These are phyloP conservation scores for Rhizopogon vinicolor DNA, from an alignment of 768 basidiomycete genomes.

Conservation along the genomic window DNA sequence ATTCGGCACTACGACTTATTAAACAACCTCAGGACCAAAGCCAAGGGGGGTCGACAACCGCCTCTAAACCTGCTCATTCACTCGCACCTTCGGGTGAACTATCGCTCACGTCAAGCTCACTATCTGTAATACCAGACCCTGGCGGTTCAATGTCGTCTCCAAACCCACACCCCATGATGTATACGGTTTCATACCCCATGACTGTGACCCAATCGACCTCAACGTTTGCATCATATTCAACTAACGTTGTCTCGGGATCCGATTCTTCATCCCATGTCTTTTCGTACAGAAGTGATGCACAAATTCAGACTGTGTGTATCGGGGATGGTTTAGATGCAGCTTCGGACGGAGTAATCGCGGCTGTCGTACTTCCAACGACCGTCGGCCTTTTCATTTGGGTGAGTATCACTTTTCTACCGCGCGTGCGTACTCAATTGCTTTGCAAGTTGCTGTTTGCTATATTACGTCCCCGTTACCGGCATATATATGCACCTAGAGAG, in stretches of 20 bases:
- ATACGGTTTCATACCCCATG: slow-evolving; percentile 25
- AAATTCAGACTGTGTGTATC: slow-evolving; percentile 46
- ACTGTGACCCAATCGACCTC: slow-evolving; percentile 33
- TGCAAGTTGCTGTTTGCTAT: slow-evolving; percentile 61
- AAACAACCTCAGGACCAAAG: slow-evolving; percentile 15
- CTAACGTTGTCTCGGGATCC: neutral
- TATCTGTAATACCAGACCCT: neutral
- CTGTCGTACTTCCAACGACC: slow-evolving; percentile 50
- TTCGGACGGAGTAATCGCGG: slow-evolving; percentile 55
- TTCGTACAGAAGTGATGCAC: slow-evolving; percentile 3
- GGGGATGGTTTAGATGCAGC: slow-evolving; percentile 63
- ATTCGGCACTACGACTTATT: slow-evolving; percentile 19
- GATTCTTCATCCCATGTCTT: slow-evolving; percentile 9
- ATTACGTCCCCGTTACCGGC: slow-evolving; percentile 63
- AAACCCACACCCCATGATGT: slow-evolving; percentile 10
- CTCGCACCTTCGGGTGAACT: neutral
- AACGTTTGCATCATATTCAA: slow-evolving; percentile 4
- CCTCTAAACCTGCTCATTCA: slow-evolving; percentile 45
- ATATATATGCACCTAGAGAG: slow-evolving; percentile 67
- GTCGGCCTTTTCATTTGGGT: slow-evolving; percentile 71
- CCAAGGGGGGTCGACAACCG: slow-evolving; percentile 46
- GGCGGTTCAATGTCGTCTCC: slow-evolving; percentile 3
- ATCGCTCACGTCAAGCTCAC: neutral
- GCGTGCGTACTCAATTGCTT: neutral
- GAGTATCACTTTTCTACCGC: slow-evolving; percentile 20